Evolutionary conservation across 257 asterid genomes (phyloP).

Genomic region (Solanum medicagineum): DNA sequence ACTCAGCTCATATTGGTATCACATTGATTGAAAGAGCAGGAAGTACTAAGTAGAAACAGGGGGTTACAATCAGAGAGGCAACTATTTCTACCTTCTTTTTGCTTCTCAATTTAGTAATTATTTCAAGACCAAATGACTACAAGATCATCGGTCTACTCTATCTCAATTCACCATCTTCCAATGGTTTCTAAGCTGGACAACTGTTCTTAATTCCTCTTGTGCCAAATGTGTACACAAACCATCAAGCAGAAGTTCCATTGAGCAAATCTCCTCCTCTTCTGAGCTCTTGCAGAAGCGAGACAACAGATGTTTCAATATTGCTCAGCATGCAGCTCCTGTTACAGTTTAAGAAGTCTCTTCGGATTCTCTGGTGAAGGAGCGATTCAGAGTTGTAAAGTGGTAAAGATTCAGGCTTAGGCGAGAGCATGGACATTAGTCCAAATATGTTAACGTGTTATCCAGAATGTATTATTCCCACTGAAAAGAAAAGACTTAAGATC

Average conservation of each 20-base stretch:
- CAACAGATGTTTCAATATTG: not conserved
- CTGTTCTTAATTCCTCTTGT: not conserved
- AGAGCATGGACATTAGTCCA: not conserved
- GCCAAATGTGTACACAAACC: not conserved
- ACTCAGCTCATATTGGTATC: not conserved
- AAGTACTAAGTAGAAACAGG: conserved; percentile 84
- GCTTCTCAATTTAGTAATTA: not conserved
- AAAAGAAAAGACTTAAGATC: not conserved
- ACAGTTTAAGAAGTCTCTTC: not conserved
- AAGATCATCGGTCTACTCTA: no score
- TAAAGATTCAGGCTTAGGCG: not conserved
- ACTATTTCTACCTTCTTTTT: not conserved
- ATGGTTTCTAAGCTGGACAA: no score
- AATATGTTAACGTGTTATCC: not conserved
- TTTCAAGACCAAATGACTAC: not conserved
- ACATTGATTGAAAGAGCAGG: conserved; percentile 42
- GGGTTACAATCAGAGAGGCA: not conserved
- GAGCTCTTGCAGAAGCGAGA: not conserved
- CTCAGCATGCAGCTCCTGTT: not conserved
- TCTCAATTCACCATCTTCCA: no score
- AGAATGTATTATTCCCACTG: not conserved
- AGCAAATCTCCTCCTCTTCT: not conserved
- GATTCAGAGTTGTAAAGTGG: not conserved
- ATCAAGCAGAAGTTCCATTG: not conserved
- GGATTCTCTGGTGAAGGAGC: not conserved